Conservation (phyloP, 352 stramenopile genomes). For the Phytophthora parvispora region DNA sequence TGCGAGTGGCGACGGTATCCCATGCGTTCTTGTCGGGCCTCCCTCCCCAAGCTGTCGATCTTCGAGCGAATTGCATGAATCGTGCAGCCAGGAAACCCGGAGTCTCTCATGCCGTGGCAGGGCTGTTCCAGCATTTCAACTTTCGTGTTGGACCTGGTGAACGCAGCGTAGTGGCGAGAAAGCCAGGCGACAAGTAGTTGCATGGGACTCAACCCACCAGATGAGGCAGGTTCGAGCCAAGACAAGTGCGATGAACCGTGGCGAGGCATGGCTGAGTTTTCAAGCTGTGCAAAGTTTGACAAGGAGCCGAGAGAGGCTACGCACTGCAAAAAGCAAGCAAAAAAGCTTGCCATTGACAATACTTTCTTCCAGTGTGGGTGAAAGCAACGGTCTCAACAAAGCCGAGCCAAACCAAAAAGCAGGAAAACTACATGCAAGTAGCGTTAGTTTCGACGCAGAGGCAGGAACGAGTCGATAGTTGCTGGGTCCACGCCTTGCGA, state of each 20-base stretch:
- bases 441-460: conserved; percentile 11
- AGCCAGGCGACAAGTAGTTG: conserved; percentile 19
- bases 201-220: conserved; percentile 16
- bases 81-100: conserved; percentile 10
- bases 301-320: background rate
- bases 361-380: conserved; percentile 11
- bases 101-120: conserved; percentile 16
- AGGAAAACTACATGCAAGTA: too few relatives aligned
- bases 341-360: conserved; percentile 33
- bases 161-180: conserved; percentile 15
- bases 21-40: conserved; percentile 6
- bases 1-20: conserved; percentile 12
- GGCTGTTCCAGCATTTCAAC: conserved; percentile 18
- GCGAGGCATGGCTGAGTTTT: conserved; percentile 4
- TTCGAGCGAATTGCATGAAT: conserved; percentile 21
- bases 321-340: background rate
- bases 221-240: conserved; percentile 15
- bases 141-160: conserved; percentile 2
- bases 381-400: conserved; percentile 25
- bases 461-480: conserved; percentile 22
- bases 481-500: conserved; percentile 8
- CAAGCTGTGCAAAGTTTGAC: conserved; percentile 2
- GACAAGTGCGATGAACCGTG: conserved; percentile 1
- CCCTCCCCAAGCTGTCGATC: conserved; percentile 19
- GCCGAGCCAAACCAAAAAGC: conserved; percentile 15